Evolutionary conservation across 352 stramenopile species (phyloP).

Genomic region (Phytophthora fragariae): DNA sequence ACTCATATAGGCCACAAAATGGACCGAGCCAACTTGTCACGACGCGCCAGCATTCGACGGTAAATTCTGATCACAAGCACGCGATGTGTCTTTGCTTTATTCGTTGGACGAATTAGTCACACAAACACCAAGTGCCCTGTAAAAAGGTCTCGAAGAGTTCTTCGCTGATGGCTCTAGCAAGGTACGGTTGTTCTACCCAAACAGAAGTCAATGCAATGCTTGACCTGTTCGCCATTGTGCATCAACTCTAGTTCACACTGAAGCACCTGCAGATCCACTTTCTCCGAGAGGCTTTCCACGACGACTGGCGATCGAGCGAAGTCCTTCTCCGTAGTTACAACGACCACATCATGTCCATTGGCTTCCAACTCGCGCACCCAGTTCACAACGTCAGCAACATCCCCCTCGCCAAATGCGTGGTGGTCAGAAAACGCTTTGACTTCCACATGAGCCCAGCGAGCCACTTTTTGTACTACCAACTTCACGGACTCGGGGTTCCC

Average conservation of each 20-base stretch:
- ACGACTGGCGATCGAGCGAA: conserved; percentile 37
- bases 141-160: not conserved
- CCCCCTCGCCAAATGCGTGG: conserved; percentile 50
- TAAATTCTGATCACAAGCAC: no score
- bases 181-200: not conserved
- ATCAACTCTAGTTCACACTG: conserved; percentile 51
- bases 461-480: conserved; percentile 47
- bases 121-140: not conserved
- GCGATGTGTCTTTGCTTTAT: not conserved
- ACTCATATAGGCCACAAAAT: not conserved
- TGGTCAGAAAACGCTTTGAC: conserved; percentile 73
- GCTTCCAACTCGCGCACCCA: conserved; percentile 23
- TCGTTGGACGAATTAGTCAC: not conserved
- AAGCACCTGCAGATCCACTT: conserved; percentile 42
- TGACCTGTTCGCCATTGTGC: conserved; percentile 31
- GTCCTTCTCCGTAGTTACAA: conserved; percentile 81
- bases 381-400: conserved; percentile 44
- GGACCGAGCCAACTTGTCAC: not conserved
- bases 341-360: conserved; percentile 33
- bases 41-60: not conserved
- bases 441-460: conserved; percentile 37
- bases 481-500: conserved; percentile 72
- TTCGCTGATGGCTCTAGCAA: not conserved
- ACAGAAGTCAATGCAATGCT: conserved; percentile 17
- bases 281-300: conserved; percentile 24